phyloP scores from a whole-genome alignment of 805 yeast genomes.

The Saccharomycopsis microspora region DNA sequence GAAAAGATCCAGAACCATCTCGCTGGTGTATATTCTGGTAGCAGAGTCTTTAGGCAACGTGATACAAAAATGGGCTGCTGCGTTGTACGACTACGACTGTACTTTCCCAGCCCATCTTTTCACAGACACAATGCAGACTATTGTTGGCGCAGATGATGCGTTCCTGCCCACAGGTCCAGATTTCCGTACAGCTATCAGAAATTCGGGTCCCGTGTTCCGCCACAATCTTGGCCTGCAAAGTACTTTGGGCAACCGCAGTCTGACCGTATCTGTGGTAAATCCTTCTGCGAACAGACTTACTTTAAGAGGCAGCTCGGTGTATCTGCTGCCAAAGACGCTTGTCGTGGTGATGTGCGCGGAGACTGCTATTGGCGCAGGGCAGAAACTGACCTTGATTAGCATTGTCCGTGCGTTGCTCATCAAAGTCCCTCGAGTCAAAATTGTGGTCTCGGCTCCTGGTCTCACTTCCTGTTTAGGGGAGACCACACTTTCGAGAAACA shows the following conservation, averaged over 20 bases:
- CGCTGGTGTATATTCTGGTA: slow-evolving; percentile 5
- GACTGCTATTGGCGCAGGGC: slow-evolving; percentile 1
- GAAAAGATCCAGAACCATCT: slow-evolving; percentile 4
- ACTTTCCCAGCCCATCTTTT: slow-evolving; percentile 11
- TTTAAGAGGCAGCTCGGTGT: background rate
- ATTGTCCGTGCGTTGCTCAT: slow-evolving; percentile 8
- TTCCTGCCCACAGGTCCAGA: no score
- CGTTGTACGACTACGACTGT: slow-evolving; percentile 15
- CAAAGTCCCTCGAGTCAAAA: slow-evolving; percentile 7
- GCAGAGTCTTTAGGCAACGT: slow-evolving; percentile 12
- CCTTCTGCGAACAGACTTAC: background rate
- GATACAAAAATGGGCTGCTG: slow-evolving; percentile 17
- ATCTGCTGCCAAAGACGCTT: slow-evolving; percentile 5
- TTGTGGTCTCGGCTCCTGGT: slow-evolving; percentile 2
- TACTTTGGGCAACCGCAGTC: slow-evolving; percentile 1
- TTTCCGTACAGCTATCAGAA: background rate
- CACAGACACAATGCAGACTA: slow-evolving; percentile 10
- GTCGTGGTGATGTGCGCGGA: slow-evolving; percentile 3
- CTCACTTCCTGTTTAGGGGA: background rate
- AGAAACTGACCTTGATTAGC: slow-evolving; percentile 5
- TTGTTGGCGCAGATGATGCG: no score
- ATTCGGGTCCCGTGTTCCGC: background rate
- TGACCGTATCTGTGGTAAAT: background rate
- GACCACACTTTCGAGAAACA: no score
- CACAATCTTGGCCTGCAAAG: slow-evolving; percentile 5